Base-by-base conservation (phyloP, 129 eudicot genomes). In the Pittosporum tobira region DNA sequence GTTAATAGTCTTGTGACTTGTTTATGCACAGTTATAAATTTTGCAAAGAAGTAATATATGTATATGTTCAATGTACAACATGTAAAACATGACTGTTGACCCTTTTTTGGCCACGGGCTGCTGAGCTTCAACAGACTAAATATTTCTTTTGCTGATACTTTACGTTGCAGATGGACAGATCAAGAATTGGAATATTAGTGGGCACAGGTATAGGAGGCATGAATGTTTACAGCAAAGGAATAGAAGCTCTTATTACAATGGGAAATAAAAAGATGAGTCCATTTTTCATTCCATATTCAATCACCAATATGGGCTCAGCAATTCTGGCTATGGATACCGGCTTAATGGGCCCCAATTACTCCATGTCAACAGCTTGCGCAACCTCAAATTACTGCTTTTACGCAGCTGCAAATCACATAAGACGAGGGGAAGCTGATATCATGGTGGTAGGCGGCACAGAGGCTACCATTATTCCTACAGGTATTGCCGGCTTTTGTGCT, bases 171-270 rank as follows among this genome's bases (percentile, higher is more conserved):
- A 73, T 84, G 78, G 93, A 84, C 77, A 79, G 71, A 59, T 51
- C 78, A 10, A 70, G 78, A 61, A 76, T 80, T 0, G 94, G 94
- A 38, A 84, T 81, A 25, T 48, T 85, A 56, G 88, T 85, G 9
- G 94, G 94, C 0, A 60, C 94, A 2, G 94, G 94, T 4, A 80
- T 84, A 76, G 94, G 94, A 24, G 94, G 94, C n/a, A 34, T 79
- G 25, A 70, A 72, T 2, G 73, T 75, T 18, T 80, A 76, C 51
- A 71, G 81, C 64, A 68, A 55, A 8, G 94, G 87, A 38, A 83
- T 80, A 2, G 83, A 79, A 62, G 78, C 94, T 10, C 60, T 84
- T 21, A 69, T 79, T 8, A 74, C 76, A 6, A 74, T 74, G 64
- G 94, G 94, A 61, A 71, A 70, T 45, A 84, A 80, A 73, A 84